Conservation (phyloP, 495 filamentous ascomycete genomes). For the Tuber calosporum region DNA sequence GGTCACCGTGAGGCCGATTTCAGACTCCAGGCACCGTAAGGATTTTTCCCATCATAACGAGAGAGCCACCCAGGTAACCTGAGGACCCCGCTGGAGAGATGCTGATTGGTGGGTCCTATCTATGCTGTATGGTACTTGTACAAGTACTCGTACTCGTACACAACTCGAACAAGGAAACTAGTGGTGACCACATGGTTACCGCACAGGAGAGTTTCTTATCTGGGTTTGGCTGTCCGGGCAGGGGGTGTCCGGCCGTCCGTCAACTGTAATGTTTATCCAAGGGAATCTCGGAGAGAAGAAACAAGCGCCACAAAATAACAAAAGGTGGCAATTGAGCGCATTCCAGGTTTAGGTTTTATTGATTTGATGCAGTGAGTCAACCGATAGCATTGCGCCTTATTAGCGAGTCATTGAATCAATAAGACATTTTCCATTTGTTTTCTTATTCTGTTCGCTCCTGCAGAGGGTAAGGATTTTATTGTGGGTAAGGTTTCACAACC, state of each 20-base stretch:
- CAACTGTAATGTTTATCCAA: constrained; percentile 23
- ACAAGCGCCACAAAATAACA: constrained; percentile 19
- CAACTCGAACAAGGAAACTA: no score
- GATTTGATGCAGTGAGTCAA: constrained; percentile 28
- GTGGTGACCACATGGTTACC: not conserved
- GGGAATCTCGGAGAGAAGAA: constrained; percentile 7
- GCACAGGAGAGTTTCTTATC: not conserved
- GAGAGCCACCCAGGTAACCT: not conserved
- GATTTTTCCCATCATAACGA: not conserved
- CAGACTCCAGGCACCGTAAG: not conserved
- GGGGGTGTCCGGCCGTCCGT: not conserved
- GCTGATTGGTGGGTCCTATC: not conserved
- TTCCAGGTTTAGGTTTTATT: constrained; percentile 17
- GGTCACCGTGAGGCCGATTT: not conserved
- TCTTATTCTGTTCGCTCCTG: not conserved
- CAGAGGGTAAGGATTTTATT: not conserved
- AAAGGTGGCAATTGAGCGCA: constrained; percentile 15
- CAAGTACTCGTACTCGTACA: no score
- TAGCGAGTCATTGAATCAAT: constrained; percentile 32
- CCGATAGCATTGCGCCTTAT: constrained; percentile 34
- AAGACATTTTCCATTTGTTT: not conserved
- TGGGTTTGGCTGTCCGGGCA: not conserved
- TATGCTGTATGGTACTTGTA: no score
- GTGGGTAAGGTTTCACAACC: not conserved
- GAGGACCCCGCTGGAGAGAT: not conserved